Conservation (phyloP, 1,284 basidiomycete species). For the Ganoderma resinaceum region DNA sequence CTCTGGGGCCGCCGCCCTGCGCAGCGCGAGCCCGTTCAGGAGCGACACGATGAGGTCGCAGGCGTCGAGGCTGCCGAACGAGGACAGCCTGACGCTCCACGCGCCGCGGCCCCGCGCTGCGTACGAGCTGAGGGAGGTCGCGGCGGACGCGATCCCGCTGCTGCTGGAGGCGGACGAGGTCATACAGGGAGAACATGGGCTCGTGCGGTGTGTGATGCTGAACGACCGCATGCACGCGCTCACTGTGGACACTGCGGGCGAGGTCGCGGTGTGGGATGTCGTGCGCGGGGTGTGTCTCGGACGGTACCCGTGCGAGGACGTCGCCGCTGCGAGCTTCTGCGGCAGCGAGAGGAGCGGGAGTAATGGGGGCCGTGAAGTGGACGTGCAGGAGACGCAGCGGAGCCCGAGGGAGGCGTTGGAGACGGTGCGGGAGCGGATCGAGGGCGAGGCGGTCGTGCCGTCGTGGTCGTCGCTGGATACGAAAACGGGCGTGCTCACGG, state of each 20-base stretch:
- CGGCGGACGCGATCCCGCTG: constrained; percentile 78
- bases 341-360: constrained; percentile 42
- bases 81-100: constrained; percentile 48
- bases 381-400: constrained; percentile 43
- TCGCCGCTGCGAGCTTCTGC: constrained; percentile 55
- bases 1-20: constrained; percentile 29
- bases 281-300: constrained; percentile 83
- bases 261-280: constrained; percentile 94
- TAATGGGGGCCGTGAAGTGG: constrained; percentile 38
- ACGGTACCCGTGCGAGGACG: constrained; percentile 68
- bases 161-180: constrained; percentile 70
- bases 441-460: constrained; percentile 88
- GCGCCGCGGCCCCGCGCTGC: constrained; percentile 55
- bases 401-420: constrained; percentile 88
- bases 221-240: constrained; percentile 94
- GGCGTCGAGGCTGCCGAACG: constrained; percentile 29
- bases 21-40: constrained; percentile 40
- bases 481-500: constrained; percentile 85
- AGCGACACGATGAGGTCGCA: constrained; percentile 35
- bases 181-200: constrained; percentile 82
- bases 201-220: constrained; percentile 84
- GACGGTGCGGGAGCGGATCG: constrained; percentile 85
- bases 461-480: constrained; percentile 93
- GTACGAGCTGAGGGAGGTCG: constrained; percentile 85
- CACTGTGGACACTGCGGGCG: constrained; percentile 87